Evolutionary conservation across 1,284 basidiomycete genomes (phyloP).

Genomic region (Ceratobasidium sp.): DNA sequence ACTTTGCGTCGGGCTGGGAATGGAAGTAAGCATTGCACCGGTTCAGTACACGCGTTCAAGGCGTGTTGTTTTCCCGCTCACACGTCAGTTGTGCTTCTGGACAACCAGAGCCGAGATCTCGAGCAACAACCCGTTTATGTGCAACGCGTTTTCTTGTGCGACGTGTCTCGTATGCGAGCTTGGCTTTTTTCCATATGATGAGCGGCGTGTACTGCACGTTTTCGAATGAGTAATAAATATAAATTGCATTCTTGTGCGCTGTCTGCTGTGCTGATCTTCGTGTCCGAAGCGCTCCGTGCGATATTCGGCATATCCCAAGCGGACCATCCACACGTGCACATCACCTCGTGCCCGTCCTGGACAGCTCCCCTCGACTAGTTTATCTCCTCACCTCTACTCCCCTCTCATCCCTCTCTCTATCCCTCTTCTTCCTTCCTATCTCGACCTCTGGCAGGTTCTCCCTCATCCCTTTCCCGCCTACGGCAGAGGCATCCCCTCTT

Average conservation of each 20-base stretch:
- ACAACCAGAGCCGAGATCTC: constrained; percentile 3
- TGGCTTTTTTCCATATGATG: neutral
- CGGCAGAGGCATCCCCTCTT: neutral
- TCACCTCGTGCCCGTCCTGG: constrained; percentile 17
- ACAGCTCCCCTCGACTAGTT: constrained; percentile 16
- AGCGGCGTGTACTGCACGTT: neutral
- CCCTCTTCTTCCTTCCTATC: constrained; percentile 1
- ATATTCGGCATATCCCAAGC: neutral
- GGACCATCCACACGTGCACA: constrained; percentile 18
- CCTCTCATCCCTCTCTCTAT: constrained; percentile 4
- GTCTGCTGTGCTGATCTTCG: constrained; percentile 13
- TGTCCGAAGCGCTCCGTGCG: constrained; percentile 11
- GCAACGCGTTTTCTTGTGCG: constrained; percentile 19
- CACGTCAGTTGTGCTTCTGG: constrained; percentile 13
- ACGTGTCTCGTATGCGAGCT: neutral
- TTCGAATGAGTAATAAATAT: neutral
- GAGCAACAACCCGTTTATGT: constrained; percentile 17
- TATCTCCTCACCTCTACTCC: constrained; percentile 34
- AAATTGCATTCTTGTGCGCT: neutral
- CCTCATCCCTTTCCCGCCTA: neutral
- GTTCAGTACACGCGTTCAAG: neutral
- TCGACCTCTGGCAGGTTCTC: constrained; percentile 34
- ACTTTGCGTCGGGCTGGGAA: neutral
- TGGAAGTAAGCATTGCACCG: constrained; percentile 1
- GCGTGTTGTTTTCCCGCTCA: constrained; percentile 14